These are phyloP conservation scores for Crucihimalaya himalaica DNA, from an alignment of 345 rosid species.

Conservation along the genomic window DNA sequence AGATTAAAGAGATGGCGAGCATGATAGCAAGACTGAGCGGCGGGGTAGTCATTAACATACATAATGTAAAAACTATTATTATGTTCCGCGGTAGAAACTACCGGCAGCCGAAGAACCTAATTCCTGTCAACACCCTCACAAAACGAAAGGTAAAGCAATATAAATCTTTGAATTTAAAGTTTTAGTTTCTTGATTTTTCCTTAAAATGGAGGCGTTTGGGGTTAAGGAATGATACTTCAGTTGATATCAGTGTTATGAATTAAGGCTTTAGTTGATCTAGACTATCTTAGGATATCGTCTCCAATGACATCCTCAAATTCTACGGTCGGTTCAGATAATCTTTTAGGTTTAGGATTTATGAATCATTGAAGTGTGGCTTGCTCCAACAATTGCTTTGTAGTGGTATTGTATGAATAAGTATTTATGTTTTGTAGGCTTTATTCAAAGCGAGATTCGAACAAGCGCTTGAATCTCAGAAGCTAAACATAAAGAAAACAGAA, in stretches of 20 bases:
- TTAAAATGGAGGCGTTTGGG: not conserved
- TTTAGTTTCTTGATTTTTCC: slow-evolving; percentile 16
- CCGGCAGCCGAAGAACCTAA: slow-evolving; percentile 88
- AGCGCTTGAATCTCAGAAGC: slow-evolving; percentile 99
- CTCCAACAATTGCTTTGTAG: not conserved
- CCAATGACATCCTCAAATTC: not conserved
- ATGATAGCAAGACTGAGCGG: slow-evolving; percentile 93
- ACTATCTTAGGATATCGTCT: not conserved
- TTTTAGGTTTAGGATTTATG: too few relatives aligned
- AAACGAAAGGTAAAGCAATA: slow-evolving; percentile 73
- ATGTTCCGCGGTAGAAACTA: slow-evolving; percentile 99
- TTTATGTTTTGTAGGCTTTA: slow-evolving; percentile 65
- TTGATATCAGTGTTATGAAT: slow-evolving; percentile 1
- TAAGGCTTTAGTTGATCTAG: not conserved
- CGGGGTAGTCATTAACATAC: slow-evolving; percentile 80
- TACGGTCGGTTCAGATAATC: too few relatives aligned
- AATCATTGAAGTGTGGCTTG: not conserved
- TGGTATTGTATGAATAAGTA: slow-evolving; percentile 19
- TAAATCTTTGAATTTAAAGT: not conserved
- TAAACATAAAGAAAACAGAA: slow-evolving; percentile 89
- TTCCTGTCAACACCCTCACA: slow-evolving; percentile 94
- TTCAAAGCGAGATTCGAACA: slow-evolving; percentile 98
- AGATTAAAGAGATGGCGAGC: slow-evolving; percentile 92
- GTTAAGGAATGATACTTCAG: slow-evolving; percentile 6
- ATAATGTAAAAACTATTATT: slow-evolving; percentile 88